Evolutionary conservation across 805 yeast genomes (phyloP).

Genomic region (Middelhovenomyces tepae): DNA sequence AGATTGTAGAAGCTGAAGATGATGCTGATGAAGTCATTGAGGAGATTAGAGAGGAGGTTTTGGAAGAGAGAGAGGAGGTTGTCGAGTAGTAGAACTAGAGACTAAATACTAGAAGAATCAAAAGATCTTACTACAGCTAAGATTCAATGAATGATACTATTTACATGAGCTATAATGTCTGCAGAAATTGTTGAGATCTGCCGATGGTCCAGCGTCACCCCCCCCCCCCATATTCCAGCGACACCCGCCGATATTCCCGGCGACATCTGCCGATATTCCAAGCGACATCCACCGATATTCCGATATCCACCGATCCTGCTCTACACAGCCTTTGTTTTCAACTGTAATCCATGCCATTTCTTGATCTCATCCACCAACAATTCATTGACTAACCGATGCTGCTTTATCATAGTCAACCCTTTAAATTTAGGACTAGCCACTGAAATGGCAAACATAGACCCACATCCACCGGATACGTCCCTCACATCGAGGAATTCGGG

Average conservation of each 20-base stretch:
- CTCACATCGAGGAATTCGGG: slow-evolving; percentile 60
- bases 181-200: too few species aligned
- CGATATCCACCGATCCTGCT: too few species aligned
- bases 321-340: slow-evolving; percentile 70
- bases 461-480: slow-evolving; percentile 94
- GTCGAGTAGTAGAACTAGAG: too few species aligned
- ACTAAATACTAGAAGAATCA: too few species aligned
- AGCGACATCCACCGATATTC: too few species aligned
- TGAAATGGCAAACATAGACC: slow-evolving; percentile 90
- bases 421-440: slow-evolving; percentile 67
- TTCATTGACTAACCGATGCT: slow-evolving; percentile 82
- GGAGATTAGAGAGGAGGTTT: slow-evolving; percentile 55
- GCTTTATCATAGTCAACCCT: slow-evolving; percentile 79
- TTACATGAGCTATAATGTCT: too few species aligned
- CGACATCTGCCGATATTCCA: too few species aligned
- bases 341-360: slow-evolving; percentile 92
- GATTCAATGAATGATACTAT: too few species aligned
- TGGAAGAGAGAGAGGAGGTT: slow-evolving; percentile 41
- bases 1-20: slow-evolving; percentile 40
- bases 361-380: slow-evolving; percentile 74
- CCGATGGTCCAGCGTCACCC: too few species aligned
- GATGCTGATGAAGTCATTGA: slow-evolving; percentile 52
- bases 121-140: too few species aligned
- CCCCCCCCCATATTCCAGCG: too few species aligned
- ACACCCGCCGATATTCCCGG: too few species aligned